These are phyloP conservation scores for Aspergillus texensis DNA, from an alignment of 2,329 filamentous ascomycete species.

Conservation along the genomic window DNA sequence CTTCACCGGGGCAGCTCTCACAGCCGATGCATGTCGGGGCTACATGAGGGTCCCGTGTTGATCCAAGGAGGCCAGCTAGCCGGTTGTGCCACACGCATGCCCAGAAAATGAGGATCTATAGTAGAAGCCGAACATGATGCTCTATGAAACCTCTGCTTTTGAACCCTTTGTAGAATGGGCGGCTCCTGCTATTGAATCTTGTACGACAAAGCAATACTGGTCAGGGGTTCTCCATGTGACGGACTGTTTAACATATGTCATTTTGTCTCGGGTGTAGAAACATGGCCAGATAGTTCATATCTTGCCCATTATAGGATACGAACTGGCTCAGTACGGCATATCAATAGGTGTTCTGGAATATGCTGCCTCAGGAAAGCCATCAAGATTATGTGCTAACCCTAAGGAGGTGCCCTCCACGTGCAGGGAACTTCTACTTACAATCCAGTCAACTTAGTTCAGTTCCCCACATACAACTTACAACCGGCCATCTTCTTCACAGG, in stretches of 20 bases:
- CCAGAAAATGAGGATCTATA: not conserved
- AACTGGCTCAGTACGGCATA: not conserved
- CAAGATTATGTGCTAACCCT: not conserved
- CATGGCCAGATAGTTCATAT: not conserved
- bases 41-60: not conserved
- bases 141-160: not conserved
- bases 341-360: too few species aligned
- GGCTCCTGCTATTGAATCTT: not conserved
- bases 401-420: constrained; percentile 2
- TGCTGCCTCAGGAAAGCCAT: not conserved
- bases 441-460: not conserved
- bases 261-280: not conserved
- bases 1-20: not conserved
- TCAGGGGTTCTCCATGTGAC: not conserved
- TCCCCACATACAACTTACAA: not conserved
- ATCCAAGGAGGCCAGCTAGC: not conserved
- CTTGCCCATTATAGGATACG: too few species aligned
- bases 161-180: not conserved
- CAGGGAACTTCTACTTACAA: not conserved
- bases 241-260: not conserved
- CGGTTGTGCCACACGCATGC: not conserved
- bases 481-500: not conserved
- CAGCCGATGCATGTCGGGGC: not conserved
- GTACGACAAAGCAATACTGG: not conserved
- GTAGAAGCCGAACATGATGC: not conserved